Evolutionary conservation across 83 land plant species (phyloP), one percentile per base, ranked within the genome.

Genomic region (Picea mariana): DNA sequence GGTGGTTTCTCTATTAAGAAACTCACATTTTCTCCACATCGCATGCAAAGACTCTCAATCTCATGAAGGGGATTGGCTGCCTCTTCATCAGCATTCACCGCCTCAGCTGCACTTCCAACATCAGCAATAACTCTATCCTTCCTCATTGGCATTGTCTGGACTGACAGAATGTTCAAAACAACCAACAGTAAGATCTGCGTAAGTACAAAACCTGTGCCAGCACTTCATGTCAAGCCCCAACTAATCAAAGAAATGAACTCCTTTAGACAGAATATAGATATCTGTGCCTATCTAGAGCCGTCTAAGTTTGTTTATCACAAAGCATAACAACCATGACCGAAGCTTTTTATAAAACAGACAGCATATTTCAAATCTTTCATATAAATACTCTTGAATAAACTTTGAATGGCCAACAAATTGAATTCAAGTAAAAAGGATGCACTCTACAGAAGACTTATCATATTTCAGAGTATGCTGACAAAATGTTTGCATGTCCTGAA

Each of bases 11-110:
- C 20, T 3, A 21, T 20, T 20, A 72, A 1, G 1, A 73, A 21
- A 4, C 78, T 47, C 80, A 97, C 99, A 84, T 97, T 97, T 83
- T 97, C 92, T 24, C 88, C 84, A 82, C 99, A 97, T 21, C 95
- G 91, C 99, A 97, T 97, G 83, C 99, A 97, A 27, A 97, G 89
- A 88, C 98, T 95, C 78, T 97, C 98, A 24, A 97, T 86, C 83
- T 90, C 79, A 77, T 93, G 91, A 24, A 93, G 83, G 26, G 96
- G 86, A 42, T 77, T 44, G 16, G 47, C 79, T 15, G 77, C 86
- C n/a, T 86, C 90, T 18, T 85, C 89, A 1, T 73, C 90, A 6
- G 77, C 79, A 17, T 83, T 67, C 1, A 89, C 79, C 1, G 92
- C 90, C 80, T 89, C 93, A 0, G 92, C 93, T 26, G 87, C 91